phyloP scores from a whole-genome alignment of 495 filamentous ascomycete genomes.

The Neurospora cerealis region DNA sequence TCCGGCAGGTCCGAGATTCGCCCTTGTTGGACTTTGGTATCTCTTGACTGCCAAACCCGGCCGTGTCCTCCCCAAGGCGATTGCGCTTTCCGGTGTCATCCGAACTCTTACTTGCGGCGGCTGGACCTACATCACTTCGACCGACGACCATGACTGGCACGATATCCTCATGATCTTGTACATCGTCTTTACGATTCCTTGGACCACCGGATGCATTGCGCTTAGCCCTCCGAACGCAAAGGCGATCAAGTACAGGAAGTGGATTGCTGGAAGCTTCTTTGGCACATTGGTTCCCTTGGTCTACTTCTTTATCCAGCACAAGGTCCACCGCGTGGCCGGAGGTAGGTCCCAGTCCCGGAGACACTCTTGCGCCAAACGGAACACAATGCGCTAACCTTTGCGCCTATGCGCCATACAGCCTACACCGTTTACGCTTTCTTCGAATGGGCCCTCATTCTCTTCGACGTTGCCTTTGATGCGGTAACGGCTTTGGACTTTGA shows the following conservation, averaged over 20 bases:
- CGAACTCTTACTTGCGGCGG: conserved; percentile 91
- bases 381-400: conserved; percentile 8
- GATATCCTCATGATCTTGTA: conserved; percentile 99
- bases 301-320: conserved; percentile 98
- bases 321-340: conserved; percentile 88
- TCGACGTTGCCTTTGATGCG: conserved; percentile 95
- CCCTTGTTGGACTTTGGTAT: conserved; percentile 87
- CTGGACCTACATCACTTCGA: conserved; percentile 98
- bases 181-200: conserved; percentile 85
- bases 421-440: conserved; percentile 99
- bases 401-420: conserved; percentile 39
- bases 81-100: conserved; percentile 72
- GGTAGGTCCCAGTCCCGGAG: conserved; percentile 45
- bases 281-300: conserved; percentile 81
- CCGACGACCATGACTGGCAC: conserved; percentile 97
- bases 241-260: conserved; percentile 84
- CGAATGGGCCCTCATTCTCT: conserved; percentile 90
- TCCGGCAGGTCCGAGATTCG: conserved; percentile 69
- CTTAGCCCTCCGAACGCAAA: conserved; percentile 77
- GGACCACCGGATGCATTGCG: conserved; percentile 85
- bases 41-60: conserved; percentile 71
- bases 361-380: not conserved
- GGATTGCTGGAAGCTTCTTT: conserved; percentile 77
- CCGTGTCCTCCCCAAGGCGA: conserved; percentile 65
- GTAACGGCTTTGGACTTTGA: conserved; percentile 93